These are phyloP conservation scores for Rusavskia elegans DNA, from an alignment of 495 filamentous ascomycete species.

Conservation along the genomic window DNA sequence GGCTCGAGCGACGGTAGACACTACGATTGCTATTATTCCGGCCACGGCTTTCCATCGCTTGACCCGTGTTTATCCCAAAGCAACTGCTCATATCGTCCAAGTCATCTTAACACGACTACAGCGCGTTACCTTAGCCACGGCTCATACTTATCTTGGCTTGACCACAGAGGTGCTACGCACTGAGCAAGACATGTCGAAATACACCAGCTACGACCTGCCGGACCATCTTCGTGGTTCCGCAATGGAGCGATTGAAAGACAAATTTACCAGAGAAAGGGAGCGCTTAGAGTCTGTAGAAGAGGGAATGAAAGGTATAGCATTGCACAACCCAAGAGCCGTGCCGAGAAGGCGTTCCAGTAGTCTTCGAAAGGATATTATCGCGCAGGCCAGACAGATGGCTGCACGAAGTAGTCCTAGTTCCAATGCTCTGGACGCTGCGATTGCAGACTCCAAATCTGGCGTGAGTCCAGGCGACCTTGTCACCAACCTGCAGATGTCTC, in stretches of 20 bases:
- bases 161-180: conserved; percentile 82
- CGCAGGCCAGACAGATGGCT: conserved; percentile 42
- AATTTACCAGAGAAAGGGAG: conserved; percentile 75
- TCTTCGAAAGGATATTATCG: conserved; percentile 66
- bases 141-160: conserved; percentile 81
- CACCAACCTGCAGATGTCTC: conserved; percentile 59
- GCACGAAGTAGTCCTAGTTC: conserved; percentile 16
- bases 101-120: conserved; percentile 91
- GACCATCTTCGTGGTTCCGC: conserved; percentile 80
- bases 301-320: conserved; percentile 79
- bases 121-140: conserved; percentile 84
- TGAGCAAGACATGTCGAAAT: conserved; percentile 81
- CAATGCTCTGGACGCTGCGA: neutral
- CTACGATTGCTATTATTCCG: conserved; percentile 94
- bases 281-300: conserved; percentile 65
- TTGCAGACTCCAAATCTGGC: conserved; percentile 10
- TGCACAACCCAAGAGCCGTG: conserved; percentile 65
- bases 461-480: conserved; percentile 67
- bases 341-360: conserved; percentile 56
- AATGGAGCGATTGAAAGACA: conserved; percentile 76
- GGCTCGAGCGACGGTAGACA: conserved; percentile 89
- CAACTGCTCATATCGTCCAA: conserved; percentile 92
- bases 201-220: conserved; percentile 79
- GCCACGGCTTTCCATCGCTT: conserved; percentile 87
- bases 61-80: conserved; percentile 89